Evolutionary conservation across 805 yeast species (phyloP), one percentile per base, ranked within the genome.

Genomic region (Saturnispora besseyi): DNA sequence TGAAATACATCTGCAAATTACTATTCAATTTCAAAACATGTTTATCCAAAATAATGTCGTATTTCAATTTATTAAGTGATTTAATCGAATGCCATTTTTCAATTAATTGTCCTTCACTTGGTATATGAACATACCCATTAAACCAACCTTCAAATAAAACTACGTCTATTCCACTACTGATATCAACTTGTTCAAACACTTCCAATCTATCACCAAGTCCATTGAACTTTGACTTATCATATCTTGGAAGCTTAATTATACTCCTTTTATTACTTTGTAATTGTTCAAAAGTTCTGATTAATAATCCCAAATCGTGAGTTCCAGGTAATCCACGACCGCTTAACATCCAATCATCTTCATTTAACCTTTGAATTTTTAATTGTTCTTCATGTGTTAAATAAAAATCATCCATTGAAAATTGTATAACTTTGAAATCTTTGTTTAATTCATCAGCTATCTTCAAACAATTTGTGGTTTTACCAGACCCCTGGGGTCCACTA

Each of bases 111-210:
- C 54, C 54, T 4, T 62, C 62, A 28, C 63, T 57, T 1, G 64
- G 55, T 18, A 76, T 55, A 1, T 84, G 72, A 4, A 61, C 54
- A 61, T 80, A 91, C 1, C 98, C 98, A 24, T 80, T 75, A 68
- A 90, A 88, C 99, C 99, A 91, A 4, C 98, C 99, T 66, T 91
- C 99, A 38, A 93, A 72, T 2, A 91, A 64, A 3, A 91, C 74
- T 3, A 89, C 75, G 58, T 85, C 87, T 3, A 79, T 70, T 2
- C 40, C 26, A 2, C 76, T 75, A 2, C 53, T 51, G 0, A 59
- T 58, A 3, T 45, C 37, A 13, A 57, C 24, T 30, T 54, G 55
- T 2, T 60, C 55, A 82, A 82, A 79, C 11, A 68, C 53, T 0
- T 69, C 69, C 6, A 63, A 57, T 47, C 98, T 70, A 64, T 91